Percentiles rank a stretch among this genome's conserved stretches.
phyloP scores from a whole-genome alignment of 495 filamentous ascomycete species.

The Trichoderma reesei region DNA sequence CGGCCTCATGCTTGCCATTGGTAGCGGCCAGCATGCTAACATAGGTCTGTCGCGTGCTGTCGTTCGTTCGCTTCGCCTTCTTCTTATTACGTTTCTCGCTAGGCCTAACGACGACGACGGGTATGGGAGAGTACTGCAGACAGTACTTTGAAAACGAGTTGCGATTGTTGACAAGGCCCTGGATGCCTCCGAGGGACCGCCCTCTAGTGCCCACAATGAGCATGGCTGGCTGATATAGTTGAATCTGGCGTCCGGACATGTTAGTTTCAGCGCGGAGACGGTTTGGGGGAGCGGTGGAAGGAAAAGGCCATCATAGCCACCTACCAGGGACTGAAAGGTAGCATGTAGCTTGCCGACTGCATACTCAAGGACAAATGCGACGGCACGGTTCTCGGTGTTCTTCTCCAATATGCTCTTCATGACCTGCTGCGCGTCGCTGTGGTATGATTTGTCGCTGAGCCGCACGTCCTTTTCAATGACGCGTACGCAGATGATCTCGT shows the following conservation, averaged over 20 bases:
- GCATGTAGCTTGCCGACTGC: constrained; percentile 84
- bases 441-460: constrained; percentile 66
- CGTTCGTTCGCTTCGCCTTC: constrained; percentile 74
- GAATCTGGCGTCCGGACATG: constrained; percentile 48
- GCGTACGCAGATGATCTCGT: constrained; percentile 88
- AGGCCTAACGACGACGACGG: constrained; percentile 92
- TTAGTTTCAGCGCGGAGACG: background rate
- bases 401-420: constrained; percentile 74
- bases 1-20: constrained; percentile 43
- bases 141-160: constrained; percentile 96
- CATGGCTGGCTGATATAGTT: constrained; percentile 87
- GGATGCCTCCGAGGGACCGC: constrained; percentile 75
- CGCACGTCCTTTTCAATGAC: constrained; percentile 82
- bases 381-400: constrained; percentile 75
- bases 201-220: constrained; percentile 92
- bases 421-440: constrained; percentile 65
- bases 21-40: constrained; percentile 67
- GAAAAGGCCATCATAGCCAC: constrained; percentile 20
- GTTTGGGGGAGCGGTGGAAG: background rate
- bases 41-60: constrained; percentile 72
- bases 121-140: constrained; percentile 88
- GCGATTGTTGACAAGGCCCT: constrained; percentile 67
- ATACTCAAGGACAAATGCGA: constrained; percentile 82
- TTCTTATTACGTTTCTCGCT: constrained; percentile 85
- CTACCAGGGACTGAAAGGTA: constrained; percentile 86